Evolutionary conservation across 805 yeast species (phyloP), one percentile per base, ranked within the genome.

Genomic region (Sugiyamaella marilandica): DNA sequence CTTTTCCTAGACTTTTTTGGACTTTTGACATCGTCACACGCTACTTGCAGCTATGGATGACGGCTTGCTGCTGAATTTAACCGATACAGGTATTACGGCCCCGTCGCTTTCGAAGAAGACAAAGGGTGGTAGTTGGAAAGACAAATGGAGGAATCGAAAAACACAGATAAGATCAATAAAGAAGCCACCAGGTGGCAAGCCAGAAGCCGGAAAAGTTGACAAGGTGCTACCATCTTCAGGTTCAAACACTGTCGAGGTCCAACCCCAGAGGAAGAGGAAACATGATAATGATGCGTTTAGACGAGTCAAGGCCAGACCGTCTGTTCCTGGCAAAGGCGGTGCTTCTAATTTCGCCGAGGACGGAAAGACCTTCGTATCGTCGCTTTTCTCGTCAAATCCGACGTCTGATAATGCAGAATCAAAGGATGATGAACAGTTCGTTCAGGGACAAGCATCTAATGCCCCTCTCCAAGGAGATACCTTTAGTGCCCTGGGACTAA

Each of bases 61-160:
- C 63, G 94, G 87, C 2, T 62, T 91, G 69, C 69, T 91, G 62
- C 66, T 92, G 62, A 92, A 92, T 66, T 84, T 92, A 63, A 78
- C 84, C 31, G 43, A 39, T 39, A n/a, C 53, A 3, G 57, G 46
- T 33, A 53, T 36, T 5, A 49, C 50, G 2, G 50, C 41, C 16
- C 50, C 54, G 2, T 41, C 35, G 2, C 45, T 41, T 5, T 26
- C 50, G 32, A 45, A 51, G 18, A 37, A 51, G 18, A 37, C 47
- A 3, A 73, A 78, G 1, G 92, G 92, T 35, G 96, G 95, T 13
- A 78, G 77, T 58, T 88, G 96, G 96, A 84, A 79, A 61, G 95
- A 88, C 53, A 77, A 95, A 57, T 73, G 94, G 60, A 81, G 79
- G 64, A 70, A 80, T 54, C 82, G 80, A 62, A 63, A 36, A 41